Evolutionary conservation across 1,139 yeast species (phyloP).

Genomic region (Magnusiomyces ingens): DNA sequence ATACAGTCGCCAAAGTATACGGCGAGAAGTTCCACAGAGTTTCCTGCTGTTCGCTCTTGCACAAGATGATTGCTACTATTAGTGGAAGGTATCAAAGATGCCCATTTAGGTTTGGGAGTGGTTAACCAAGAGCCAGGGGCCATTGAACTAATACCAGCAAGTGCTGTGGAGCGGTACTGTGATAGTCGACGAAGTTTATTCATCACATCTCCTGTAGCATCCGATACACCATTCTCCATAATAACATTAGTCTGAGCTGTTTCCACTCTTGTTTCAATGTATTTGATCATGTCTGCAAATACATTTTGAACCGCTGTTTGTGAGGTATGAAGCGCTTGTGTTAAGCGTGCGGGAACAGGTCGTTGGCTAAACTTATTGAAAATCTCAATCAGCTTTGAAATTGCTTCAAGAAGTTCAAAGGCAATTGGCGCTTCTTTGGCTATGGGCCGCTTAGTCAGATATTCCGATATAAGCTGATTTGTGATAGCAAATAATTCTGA

Average conservation of each 20-base stretch:
- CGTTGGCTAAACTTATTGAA: constrained; percentile 16
- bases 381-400: constrained; percentile 17
- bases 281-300: constrained; percentile 51
- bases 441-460: too few relatives aligned
- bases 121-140: constrained; percentile 41
- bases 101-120: constrained; percentile 34
- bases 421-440: constrained; percentile 21
- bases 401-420: constrained; percentile 27
- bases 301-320: constrained; percentile 35
- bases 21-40: constrained; percentile 47
- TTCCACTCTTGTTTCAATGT: constrained; percentile 47
- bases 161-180: constrained; percentile 52
- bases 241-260: constrained; percentile 33
- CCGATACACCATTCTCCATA: constrained; percentile 61
- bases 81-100: constrained; percentile 17
- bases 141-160: constrained; percentile 45
- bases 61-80: constrained; percentile 22
- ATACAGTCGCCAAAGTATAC: constrained; percentile 67
- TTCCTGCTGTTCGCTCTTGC: constrained; percentile 16
- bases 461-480: constrained; percentile 24
- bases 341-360: constrained; percentile 21
- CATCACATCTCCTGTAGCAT: constrained; percentile 59
- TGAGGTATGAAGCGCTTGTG: constrained; percentile 20
- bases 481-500: constrained; percentile 34
- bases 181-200: constrained; percentile 58